Evolutionary conservation across 768 basidiomycete species (phyloP).

Genomic region (Terana coerulea): DNA sequence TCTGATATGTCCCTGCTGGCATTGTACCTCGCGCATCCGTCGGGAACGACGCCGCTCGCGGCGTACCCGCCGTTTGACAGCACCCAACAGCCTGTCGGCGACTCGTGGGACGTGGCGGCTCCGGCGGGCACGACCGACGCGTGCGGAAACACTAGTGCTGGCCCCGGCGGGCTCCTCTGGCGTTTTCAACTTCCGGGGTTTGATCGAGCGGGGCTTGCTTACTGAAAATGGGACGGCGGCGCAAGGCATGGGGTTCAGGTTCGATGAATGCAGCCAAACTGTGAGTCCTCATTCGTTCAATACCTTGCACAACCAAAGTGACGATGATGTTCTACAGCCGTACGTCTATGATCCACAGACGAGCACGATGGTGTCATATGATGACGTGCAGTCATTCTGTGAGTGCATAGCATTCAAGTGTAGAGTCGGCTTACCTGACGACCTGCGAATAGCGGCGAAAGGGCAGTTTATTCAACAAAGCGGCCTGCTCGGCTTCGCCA

Average conservation of each 20-base stretch:
- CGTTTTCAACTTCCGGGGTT: constrained; percentile 57
- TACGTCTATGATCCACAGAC: constrained; percentile 27
- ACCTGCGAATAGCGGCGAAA: constrained; percentile 34
- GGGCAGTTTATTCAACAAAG: constrained; percentile 34
- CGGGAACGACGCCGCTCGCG: constrained; percentile 29
- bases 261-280: constrained; percentile 32
- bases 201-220: constrained; percentile 56
- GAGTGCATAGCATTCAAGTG: background rate
- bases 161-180: constrained; percentile 40
- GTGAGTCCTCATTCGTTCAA: constrained; percentile 1
- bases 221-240: constrained; percentile 41
- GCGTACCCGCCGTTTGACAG: constrained; percentile 50
- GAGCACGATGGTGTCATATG: constrained; percentile 31
- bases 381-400: constrained; percentile 29
- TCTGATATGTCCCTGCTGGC: background rate
- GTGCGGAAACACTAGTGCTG: constrained; percentile 33
- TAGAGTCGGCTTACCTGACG: background rate
- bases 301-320: background rate
- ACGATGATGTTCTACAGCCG: constrained; percentile 16
- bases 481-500: constrained; percentile 38
- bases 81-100: constrained; percentile 40
- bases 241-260: constrained; percentile 41
- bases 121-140: constrained; percentile 25
- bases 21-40: constrained; percentile 3
- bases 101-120: constrained; percentile 24